These are phyloP conservation scores for Pseudovirgaria hyperparasitica DNA, from an alignment of 2,329 filamentous ascomycete species.

Conservation along the genomic window DNA sequence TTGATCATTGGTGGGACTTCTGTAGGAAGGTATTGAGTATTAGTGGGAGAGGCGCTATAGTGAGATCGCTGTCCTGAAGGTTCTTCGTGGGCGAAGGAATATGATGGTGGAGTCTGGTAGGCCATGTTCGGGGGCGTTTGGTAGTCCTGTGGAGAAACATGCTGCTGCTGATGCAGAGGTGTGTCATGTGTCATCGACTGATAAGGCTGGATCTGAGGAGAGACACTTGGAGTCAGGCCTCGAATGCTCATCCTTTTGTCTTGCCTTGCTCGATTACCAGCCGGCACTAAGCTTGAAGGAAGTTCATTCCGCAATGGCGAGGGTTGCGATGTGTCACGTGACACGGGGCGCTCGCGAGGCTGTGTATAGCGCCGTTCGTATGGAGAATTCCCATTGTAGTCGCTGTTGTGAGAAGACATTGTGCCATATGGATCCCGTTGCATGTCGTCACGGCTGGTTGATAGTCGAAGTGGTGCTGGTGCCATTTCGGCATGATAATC, in stretches of 20 bases:
- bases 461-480: conserved; percentile 19
- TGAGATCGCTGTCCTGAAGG: conserved; percentile 22
- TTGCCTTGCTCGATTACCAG: conserved; percentile 9
- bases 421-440: not conserved
- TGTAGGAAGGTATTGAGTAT: too few relatives aligned
- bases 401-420: conserved; percentile 1
- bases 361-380: conserved; percentile 22
- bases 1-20: conserved; percentile 30
- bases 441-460: not conserved
- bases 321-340: conserved; percentile 19
- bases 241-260: conserved; percentile 7
- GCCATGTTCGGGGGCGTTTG: conserved; percentile 16
- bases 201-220: conserved; percentile 11
- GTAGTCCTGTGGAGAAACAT: conserved; percentile 23
- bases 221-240: conserved; percentile 10
- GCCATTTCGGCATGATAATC: conserved; percentile 15
- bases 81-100: conserved; percentile 17
- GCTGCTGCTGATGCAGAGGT: conserved; percentile 12
- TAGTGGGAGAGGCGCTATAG: conserved; percentile 32
- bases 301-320: conserved; percentile 19
- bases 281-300: not conserved
- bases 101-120: conserved; percentile 17
- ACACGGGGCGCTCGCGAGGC: conserved; percentile 16
- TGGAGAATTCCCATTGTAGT: conserved; percentile 5
- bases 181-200: conserved; percentile 14